Evolutionary conservation across 169 alveolate species (phyloP).

Genomic region (Plasmodium coatneyi): DNA sequence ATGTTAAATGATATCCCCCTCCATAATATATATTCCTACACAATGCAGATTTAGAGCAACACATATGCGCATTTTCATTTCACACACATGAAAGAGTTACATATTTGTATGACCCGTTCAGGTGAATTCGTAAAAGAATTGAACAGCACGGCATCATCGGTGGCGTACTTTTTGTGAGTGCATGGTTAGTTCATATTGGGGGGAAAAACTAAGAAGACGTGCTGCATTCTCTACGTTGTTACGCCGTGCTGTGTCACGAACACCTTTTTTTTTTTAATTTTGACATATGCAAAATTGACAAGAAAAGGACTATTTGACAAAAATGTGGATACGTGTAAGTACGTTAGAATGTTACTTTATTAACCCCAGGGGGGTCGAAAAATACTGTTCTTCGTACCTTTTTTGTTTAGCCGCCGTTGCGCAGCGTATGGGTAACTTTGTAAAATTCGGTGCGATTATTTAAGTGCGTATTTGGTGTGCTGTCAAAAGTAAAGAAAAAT

Average conservation of each 20-base stretch:
- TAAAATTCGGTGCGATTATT: neutral
- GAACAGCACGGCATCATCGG: constrained; percentile 1
- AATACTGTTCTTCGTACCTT: neutral
- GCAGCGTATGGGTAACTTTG: neutral
- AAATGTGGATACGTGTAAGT: neutral
- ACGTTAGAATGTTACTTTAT: neutral
- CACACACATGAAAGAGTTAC: constrained; percentile 2
- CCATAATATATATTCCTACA: neutral
- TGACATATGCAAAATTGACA: neutral
- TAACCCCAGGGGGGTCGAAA: neutral
- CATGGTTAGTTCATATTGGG: neutral
- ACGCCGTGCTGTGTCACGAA: neutral
- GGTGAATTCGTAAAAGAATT: neutral
- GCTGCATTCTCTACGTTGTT: neutral
- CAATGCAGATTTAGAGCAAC: neutral
- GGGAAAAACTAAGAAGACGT: neutral
- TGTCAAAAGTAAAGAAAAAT: neutral
- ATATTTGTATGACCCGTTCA: neutral
- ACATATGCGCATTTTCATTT: neutral
- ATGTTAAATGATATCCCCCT: neutral
- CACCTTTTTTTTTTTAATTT: neutral
- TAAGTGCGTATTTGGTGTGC: neutral
- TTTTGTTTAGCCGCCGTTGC: neutral
- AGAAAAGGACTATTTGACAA: neutral
- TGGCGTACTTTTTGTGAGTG: constrained; percentile 5